These are phyloP conservation scores for Vaccinium vitisidaea DNA, from an alignment of 148 eudicot genomes.

Conservation along the genomic window DNA sequence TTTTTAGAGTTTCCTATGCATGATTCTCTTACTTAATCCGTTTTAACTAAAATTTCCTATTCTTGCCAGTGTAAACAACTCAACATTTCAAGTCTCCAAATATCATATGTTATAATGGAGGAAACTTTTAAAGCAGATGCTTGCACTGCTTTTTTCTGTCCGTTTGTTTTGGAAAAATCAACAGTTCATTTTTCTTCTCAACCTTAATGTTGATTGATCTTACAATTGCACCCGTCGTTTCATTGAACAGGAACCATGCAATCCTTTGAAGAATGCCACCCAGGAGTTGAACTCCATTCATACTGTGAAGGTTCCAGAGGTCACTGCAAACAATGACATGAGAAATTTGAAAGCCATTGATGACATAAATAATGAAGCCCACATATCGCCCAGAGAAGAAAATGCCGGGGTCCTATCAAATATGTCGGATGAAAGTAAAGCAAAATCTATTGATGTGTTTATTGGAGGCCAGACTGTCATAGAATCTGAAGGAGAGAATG, in stretches of 20 bases:
- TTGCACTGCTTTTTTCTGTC: neutral
- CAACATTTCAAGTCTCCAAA: too few relatives aligned
- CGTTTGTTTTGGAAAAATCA: neutral
- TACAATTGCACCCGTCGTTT: neutral
- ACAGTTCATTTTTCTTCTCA: neutral
- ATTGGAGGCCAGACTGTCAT: neutral
- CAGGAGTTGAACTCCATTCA: slow-evolving; percentile 6
- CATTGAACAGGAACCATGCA: slow-evolving; percentile 18
- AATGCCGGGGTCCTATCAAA: neutral
- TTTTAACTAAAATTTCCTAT: too few relatives aligned
- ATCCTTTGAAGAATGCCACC: neutral
- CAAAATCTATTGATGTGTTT: slow-evolving; percentile 4
- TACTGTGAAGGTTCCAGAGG: slow-evolving; percentile 5
- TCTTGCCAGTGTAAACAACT: too few relatives aligned
- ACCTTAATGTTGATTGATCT: neutral
- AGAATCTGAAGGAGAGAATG: neutral
- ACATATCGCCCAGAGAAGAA: neutral
- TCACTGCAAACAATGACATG: neutral
- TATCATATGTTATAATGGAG: neutral
- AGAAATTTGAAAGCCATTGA: neutral
- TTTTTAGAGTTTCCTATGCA: too few relatives aligned
- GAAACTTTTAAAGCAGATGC: neutral
- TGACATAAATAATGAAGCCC: neutral
- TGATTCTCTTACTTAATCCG: too few relatives aligned
- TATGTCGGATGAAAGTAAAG: neutral